phyloP scores from a whole-genome alignment of 2,329 filamentous ascomycete species.

The Phialemoniopsis sp. region DNA sequence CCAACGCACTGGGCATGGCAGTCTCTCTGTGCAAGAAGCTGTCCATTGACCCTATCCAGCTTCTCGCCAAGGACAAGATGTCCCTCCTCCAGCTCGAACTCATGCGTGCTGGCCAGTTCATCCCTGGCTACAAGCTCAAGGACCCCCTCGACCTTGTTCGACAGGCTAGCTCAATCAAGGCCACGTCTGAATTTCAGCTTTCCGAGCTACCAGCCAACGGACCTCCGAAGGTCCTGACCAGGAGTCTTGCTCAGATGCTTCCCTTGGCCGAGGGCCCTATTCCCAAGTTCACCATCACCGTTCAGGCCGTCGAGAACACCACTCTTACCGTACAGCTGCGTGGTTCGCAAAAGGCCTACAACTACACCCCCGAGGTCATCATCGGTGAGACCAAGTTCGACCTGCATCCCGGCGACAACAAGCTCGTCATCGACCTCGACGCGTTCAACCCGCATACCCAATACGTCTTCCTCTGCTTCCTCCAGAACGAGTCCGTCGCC shows the following conservation, averaged over 20 bases:
- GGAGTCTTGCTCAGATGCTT: constrained; percentile 17
- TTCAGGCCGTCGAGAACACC: constrained; percentile 11
- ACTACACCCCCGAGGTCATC: constrained; percentile 17
- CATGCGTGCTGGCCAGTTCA: constrained; percentile 16
- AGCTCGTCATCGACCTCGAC: constrained; percentile 9
- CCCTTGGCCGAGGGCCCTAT: constrained; percentile 11
- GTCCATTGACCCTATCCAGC: constrained; percentile 11
- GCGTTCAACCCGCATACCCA: constrained; percentile 15
- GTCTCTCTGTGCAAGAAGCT: constrained; percentile 13
- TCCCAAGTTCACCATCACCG: constrained; percentile 11
- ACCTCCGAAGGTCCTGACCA: constrained; percentile 14
- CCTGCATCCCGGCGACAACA: constrained; percentile 11
- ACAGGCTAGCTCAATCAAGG: constrained; percentile 5
- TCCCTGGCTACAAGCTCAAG: constrained; percentile 15
- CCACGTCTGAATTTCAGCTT: constrained; percentile 10
- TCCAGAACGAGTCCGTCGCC: constrained; percentile 16
- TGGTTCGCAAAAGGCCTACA: constrained; percentile 16
- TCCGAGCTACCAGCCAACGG: constrained; percentile 12
- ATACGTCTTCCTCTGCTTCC: constrained; percentile 16
- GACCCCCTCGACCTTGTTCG: constrained; percentile 13
- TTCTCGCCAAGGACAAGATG: constrained; percentile 16
- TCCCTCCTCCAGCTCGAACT: constrained; percentile 13
- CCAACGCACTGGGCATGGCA: constrained; percentile 15
- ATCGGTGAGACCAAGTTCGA: constrained; percentile 8
- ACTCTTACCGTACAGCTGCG: constrained; percentile 14